Evolutionary conservation across 768 basidiomycete species (phyloP).

Genomic region (Psilocybe cubensis): DNA sequence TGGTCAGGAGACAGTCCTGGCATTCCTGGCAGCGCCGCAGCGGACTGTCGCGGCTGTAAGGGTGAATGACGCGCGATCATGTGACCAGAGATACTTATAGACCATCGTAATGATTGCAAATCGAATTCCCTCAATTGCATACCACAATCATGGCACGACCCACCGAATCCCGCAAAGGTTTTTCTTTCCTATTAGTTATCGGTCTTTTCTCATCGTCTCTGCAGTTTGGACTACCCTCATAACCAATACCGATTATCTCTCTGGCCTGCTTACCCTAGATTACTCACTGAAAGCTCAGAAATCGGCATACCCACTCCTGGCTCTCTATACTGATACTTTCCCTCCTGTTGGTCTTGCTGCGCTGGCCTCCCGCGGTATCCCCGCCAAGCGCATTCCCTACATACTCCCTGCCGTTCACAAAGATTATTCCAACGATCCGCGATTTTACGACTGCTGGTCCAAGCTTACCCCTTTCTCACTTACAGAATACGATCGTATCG

Average conservation of each 20-base stretch:
- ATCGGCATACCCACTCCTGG: conserved; percentile 4
- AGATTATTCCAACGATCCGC: conserved; percentile 9
- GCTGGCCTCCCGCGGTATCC: conserved; percentile 5
- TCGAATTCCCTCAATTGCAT: background rate
- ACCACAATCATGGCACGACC: conserved; percentile 1
- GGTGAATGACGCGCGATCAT: conserved; percentile 9
- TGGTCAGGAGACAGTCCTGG: background rate
- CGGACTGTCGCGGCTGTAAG: too few relatives aligned
- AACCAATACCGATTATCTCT: conserved; percentile 7
- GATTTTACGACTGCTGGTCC: conserved; percentile 10
- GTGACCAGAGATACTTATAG: conserved; percentile 7
- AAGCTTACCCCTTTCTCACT: conserved; percentile 11
- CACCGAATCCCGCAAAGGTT: conserved; percentile 3
- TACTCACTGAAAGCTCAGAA: conserved; percentile 8
- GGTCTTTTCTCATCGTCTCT: background rate
- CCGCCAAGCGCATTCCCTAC: conserved; percentile 6
- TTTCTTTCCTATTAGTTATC: background rate
- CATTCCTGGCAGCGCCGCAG: too few relatives aligned
- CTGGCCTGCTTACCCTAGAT: conserved; percentile 8
- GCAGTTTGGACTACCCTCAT: conserved; percentile 8
- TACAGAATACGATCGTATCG: conserved; percentile 7
- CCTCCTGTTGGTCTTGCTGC: conserved; percentile 4
- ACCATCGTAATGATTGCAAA: background rate
- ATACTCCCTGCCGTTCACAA: conserved; percentile 6
- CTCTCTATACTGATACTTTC: conserved; percentile 8